Percentiles rank a stretch among this genome's conserved stretches.
Conservation (phyloP, 2,329 filamentous ascomycete genomes). For the Pseudovirgaria hyperparasitica region DNA sequence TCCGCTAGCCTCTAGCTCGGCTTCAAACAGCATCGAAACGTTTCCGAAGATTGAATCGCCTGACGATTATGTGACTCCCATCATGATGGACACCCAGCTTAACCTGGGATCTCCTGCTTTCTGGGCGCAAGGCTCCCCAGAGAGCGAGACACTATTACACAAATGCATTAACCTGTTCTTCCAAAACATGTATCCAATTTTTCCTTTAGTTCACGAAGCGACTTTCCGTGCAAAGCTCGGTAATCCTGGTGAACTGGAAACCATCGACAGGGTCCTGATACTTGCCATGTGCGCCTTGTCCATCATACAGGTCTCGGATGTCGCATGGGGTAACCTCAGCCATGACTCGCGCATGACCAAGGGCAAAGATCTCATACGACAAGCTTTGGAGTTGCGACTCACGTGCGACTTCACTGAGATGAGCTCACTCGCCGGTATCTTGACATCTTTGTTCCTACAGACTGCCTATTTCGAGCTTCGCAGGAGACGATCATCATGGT, state of each 20-base stretch:
- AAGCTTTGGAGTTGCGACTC: slow-evolving; percentile 13
- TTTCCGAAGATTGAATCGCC: too few relatives aligned
- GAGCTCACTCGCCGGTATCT: slow-evolving; percentile 23
- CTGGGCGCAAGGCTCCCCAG: too few relatives aligned
- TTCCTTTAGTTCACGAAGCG: slow-evolving; percentile 16
- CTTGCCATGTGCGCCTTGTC: slow-evolving; percentile 23
- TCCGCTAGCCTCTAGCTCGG: too few relatives aligned
- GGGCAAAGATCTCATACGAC: slow-evolving; percentile 11
- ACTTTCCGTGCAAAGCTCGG: slow-evolving; percentile 12
- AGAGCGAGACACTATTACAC: too few relatives aligned
- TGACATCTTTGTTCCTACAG: slow-evolving; percentile 70
- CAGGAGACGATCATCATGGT: slow-evolving; percentile 67
- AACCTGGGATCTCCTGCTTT: too few relatives aligned
- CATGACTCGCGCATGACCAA: slow-evolving; percentile 1
- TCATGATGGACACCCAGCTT: too few relatives aligned
- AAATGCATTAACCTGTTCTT: slow-evolving; percentile 60
- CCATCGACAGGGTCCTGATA: slow-evolving; percentile 18
- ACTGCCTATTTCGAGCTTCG: slow-evolving; percentile 60
- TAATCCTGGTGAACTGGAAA: slow-evolving; percentile 10
- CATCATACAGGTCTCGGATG: slow-evolving; percentile 10
- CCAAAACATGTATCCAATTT: slow-evolving; percentile 48
- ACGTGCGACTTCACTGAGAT: slow-evolving; percentile 9
- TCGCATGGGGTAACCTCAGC: neutral
- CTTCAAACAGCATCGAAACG: too few relatives aligned
- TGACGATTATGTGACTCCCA: too few relatives aligned